Percentiles rank a stretch among this genome's conserved stretches.
Evolutionary conservation across 768 basidiomycete genomes (phyloP).

Genomic region (Hypholoma fasciculare): DNA sequence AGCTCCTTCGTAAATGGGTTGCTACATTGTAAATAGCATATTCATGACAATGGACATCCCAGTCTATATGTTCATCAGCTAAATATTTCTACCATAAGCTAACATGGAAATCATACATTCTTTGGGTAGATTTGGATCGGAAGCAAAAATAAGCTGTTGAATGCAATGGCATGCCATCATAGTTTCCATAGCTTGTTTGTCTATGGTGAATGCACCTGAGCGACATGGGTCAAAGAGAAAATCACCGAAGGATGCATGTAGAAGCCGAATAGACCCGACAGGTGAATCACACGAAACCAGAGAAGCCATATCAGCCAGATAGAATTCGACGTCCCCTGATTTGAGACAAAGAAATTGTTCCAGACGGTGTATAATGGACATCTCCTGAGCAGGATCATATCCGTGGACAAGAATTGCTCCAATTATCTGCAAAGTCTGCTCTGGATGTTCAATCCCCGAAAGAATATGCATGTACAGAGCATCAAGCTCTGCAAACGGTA

Average conservation of each 20-base stretch:
- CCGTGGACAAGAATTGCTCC: background rate
- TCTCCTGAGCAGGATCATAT: too few relatives aligned
- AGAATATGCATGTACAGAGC: constrained; percentile 7
- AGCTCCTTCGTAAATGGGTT: too few relatives aligned
- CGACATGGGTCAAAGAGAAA: constrained; percentile 11
- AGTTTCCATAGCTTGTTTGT: background rate
- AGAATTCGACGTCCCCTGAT: background rate
- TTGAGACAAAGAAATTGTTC: background rate
- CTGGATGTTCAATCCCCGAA: background rate
- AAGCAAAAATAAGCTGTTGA: too few relatives aligned
- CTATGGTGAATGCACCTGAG: background rate
- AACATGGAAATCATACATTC: too few relatives aligned
- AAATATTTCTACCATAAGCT: too few relatives aligned
- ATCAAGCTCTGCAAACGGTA: constrained; percentile 10
- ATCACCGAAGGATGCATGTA: constrained; percentile 10
- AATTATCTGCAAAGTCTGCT: background rate
- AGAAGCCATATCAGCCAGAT: background rate
- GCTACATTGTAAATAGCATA: too few relatives aligned
- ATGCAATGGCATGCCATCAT: too few relatives aligned
- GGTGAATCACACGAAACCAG: background rate
- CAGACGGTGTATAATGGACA: background rate
- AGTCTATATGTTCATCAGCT: too few relatives aligned
- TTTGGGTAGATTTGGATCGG: too few relatives aligned
- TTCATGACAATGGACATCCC: too few relatives aligned
- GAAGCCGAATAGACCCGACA: background rate